phyloP scores from a whole-genome alignment of 169 alveolate species.

The Plasmodium vinckei region DNA sequence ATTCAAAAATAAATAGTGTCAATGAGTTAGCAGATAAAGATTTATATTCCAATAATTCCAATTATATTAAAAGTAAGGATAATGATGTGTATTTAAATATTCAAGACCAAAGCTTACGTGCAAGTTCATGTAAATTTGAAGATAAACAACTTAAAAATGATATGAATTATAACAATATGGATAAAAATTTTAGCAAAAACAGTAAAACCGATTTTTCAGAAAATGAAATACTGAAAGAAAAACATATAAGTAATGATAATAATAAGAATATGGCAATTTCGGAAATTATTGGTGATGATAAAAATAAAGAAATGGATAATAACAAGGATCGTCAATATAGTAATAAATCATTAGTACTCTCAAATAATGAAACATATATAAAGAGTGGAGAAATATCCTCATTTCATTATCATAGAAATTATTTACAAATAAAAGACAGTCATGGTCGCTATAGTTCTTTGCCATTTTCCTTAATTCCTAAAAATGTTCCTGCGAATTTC shows the following conservation, averaged over 20 bases:
- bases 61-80: slow-evolving; percentile 1
- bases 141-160: neutral
- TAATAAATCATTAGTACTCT: too few relatives aligned
- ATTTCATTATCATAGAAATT: slow-evolving; percentile 68
- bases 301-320: slow-evolving; percentile 5
- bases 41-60: slow-evolving; percentile 4
- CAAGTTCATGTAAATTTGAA: neutral
- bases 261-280: neutral
- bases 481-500: slow-evolving; percentile 82
- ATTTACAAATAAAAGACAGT: slow-evolving; percentile 73
- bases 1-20: neutral
- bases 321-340: neutral
- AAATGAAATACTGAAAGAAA: neutral
- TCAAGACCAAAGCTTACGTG: neutral
- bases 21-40: slow-evolving; percentile 24
- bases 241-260: neutral
- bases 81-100: neutral
- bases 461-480: slow-evolving; percentile 83
- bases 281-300: neutral
- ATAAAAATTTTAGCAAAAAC: neutral
- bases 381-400: slow-evolving; percentile 78
- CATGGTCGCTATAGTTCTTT: slow-evolving; percentile 76
- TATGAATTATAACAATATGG: neutral
- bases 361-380: slow-evolving; percentile 47
- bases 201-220: neutral